Conservation (phyloP, 2,329 filamentous ascomycete genomes). For the Xenosphaeropsis pyriputrescens region DNA sequence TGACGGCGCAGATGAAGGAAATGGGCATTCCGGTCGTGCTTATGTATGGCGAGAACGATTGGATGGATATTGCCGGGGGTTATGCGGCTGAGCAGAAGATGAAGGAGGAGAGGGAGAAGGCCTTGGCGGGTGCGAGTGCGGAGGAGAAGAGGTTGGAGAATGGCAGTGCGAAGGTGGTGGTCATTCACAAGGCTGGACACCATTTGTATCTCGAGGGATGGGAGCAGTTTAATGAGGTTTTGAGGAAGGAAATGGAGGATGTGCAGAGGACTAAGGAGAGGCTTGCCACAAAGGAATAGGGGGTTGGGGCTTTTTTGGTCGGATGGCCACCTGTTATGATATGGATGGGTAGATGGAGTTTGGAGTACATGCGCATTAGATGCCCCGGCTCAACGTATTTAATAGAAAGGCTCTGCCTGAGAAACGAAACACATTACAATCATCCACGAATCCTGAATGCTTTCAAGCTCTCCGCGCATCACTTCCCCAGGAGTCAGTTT, state of each 20-base stretch:
- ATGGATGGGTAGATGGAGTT: too few relatives aligned
- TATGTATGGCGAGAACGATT: slow-evolving; percentile 96
- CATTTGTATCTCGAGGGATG: slow-evolving; percentile 59
- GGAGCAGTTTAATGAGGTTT: slow-evolving; percentile 54
- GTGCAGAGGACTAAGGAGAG: slow-evolving; percentile 17
- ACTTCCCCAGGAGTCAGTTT: too few relatives aligned
- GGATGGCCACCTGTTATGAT: too few relatives aligned
- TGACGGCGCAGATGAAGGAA: slow-evolving; percentile 10
- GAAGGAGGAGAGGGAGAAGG: slow-evolving; percentile 46
- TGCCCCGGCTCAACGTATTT: too few relatives aligned
- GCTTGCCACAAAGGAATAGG: background rate
- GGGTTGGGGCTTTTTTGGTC: background rate
- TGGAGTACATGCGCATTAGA: too few relatives aligned
- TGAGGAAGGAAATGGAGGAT: slow-evolving; percentile 49
- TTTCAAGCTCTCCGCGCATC: too few relatives aligned
- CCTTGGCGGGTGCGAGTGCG: slow-evolving; percentile 43
- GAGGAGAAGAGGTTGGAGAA: slow-evolving; percentile 61
- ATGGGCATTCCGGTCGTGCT: slow-evolving; percentile 73
- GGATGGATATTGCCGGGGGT: slow-evolving; percentile 93
- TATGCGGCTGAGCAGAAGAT: slow-evolving; percentile 68
- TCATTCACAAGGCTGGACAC: slow-evolving; percentile 60
- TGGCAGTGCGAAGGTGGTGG: slow-evolving; percentile 67
- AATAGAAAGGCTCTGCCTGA: too few relatives aligned
- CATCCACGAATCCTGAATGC: too few relatives aligned
- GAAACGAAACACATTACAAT: too few relatives aligned